A percentile compares a stretch with the other conserved stretches of the same genome.
Evolutionary conservation across 257 asterid genomes (phyloP).

Genomic region (Anisodus acutangulus): DNA sequence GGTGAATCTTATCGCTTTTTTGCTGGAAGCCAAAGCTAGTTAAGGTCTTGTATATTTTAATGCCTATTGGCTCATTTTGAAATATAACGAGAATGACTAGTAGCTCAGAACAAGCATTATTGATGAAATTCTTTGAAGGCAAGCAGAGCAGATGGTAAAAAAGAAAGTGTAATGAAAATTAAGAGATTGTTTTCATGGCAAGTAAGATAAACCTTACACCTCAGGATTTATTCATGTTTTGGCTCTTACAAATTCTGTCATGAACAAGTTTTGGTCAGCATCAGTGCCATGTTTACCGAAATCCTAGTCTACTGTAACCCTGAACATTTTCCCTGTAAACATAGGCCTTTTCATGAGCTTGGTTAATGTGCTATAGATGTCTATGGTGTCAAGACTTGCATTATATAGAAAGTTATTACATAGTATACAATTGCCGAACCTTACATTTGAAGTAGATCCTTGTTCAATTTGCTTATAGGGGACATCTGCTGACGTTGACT

Average conservation of each 20-base stretch:
- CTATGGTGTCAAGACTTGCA: neutral
- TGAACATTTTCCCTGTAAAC: neutral
- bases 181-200: neutral
- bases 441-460: neutral
- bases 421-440: neutral
- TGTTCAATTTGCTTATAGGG: neutral
- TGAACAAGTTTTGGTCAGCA: neutral
- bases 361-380: neutral
- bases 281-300: slow-evolving; percentile 14
- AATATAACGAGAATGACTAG: neutral
- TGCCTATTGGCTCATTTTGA: neutral
- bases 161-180: neutral
- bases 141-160: neutral
- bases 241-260: neutral
- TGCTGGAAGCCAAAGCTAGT: neutral
- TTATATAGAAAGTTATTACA: slow-evolving; percentile 2
- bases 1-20: neutral
- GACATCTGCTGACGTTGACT: neutral
- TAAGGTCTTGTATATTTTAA: neutral
- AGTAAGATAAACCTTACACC: neutral
- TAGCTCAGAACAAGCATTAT: neutral
- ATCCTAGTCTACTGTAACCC: neutral
- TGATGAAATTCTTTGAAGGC: neutral
- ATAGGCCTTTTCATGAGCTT: neutral
- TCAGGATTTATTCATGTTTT: neutral